Base-by-base conservation (phyloP, 345 rosid species). In the Lumnitzera littorea region DNA sequence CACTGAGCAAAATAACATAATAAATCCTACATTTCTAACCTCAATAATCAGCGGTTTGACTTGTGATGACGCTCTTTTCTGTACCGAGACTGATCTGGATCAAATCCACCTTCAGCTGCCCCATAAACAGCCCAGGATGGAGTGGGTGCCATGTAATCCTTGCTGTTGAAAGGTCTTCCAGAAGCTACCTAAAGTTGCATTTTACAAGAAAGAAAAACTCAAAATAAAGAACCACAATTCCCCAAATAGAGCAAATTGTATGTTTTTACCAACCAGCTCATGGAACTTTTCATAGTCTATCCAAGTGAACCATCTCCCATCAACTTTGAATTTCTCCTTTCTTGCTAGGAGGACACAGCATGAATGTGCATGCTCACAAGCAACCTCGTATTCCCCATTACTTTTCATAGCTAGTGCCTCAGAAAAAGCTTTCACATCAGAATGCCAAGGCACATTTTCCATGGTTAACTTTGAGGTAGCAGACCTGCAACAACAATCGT, bases 361-460 rank as follows among this genome's bases (percentile, higher is more conserved):
- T 11, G 97, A 94, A 74, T 86, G 99, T 51, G 69, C 85, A 67
- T 94, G 97, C 79, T 94, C 96, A 59, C 99, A 94, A n/a, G 99
- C 97, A 65, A 94, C 92, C 72, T 90, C 95, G 56, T 94, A 94
- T 65, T 82, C 80, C 29, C 96, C 97, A 13, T 76, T 65, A 69
- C 96, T 90, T 70, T 73, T 94, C 60, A 57, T 46, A 61, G 96
- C 78, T 53, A 90, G 74, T 53, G 92, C 91, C 76, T 94, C 97
- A 15, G 99, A 94, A 69, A 94, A 94, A 56, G 81, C 82, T 75
- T 76, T 94, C 52, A 94, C 99, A 56, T 92, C 98, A 13, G 91
- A 55, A 65, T 90, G 99, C 97, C 99, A 94, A 0, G 96, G 99
- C 25, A 90, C 96, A 74, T 94, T 94, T 76, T 90, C 96, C 99